Conservation (phyloP, 345 rosid species). For the Aquilaria sinensis region DNA sequence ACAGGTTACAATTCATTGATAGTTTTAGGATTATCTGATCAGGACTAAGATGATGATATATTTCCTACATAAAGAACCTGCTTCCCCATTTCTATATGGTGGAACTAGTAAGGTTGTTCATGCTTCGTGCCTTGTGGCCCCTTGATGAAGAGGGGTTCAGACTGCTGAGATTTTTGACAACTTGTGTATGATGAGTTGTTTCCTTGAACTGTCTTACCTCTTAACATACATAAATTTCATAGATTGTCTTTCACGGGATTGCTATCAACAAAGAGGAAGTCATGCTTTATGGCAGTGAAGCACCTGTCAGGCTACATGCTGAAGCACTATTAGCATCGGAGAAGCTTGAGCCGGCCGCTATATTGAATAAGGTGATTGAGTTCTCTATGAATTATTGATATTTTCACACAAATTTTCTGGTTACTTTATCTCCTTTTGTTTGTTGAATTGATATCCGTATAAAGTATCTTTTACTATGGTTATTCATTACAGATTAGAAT, state of each 20-base stretch:
- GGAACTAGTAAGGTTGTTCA: no score
- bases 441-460: constrained; percentile 1
- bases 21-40: no score
- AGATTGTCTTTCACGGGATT: constrained; percentile 91
- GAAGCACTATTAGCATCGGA: constrained; percentile 77
- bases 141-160: not conserved
- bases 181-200: constrained; percentile 6
- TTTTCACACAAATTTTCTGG: not conserved
- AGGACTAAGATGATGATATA: no score
- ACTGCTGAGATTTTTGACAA: not conserved
- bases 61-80: no score
- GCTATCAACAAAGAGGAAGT: constrained; percentile 65
- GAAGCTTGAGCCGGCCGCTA: constrained; percentile 67
- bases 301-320: constrained; percentile 79
- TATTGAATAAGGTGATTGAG: constrained; percentile 64
- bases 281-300: constrained; percentile 94
- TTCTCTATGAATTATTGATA: no score
- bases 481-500: constrained; percentile 50
- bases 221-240: constrained; percentile 6
- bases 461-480: no score
- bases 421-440: not conserved
- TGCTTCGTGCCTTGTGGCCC: not conserved
- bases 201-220: constrained; percentile 3
- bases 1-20: no score
- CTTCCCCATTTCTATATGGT: no score